Conservation (phyloP, 352 stramenopile species). For the Pythium biforme region DNA sequence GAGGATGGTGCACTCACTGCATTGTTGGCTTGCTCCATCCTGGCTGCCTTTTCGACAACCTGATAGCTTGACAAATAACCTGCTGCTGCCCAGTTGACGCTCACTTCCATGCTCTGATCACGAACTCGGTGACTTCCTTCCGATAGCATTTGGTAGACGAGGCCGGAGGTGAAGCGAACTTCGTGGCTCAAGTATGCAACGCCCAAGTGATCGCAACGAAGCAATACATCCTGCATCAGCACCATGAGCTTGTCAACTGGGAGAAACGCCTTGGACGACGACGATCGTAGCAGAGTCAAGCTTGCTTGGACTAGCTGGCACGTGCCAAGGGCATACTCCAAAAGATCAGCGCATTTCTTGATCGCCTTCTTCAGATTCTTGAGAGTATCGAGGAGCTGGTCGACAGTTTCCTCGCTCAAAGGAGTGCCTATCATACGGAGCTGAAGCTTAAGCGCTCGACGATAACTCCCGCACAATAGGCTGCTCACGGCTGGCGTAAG, state of each 20-base stretch:
- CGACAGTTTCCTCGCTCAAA: constrained; percentile 25
- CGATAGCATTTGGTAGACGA: constrained; percentile 44
- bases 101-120: constrained; percentile 1
- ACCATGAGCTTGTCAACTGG: constrained; percentile 29
- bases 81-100: constrained; percentile 12
- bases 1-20: neutral
- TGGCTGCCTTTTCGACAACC: neutral
- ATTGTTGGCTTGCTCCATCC: neutral
- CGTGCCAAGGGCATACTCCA: constrained; percentile 54
- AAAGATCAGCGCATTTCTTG: constrained; percentile 34
- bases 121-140: constrained; percentile 21
- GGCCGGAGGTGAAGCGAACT: constrained; percentile 42
- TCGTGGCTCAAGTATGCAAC: constrained; percentile 48
- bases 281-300: constrained; percentile 38
- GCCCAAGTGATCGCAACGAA: constrained; percentile 38
- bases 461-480: constrained; percentile 41
- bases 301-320: constrained; percentile 46
- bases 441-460: constrained; percentile 45
- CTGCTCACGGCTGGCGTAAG: constrained; percentile 9
- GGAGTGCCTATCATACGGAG: constrained; percentile 11
- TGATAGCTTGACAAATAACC: constrained; percentile 15
- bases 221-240: constrained; percentile 47
- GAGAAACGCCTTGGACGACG: constrained; percentile 33
- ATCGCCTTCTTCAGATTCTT: constrained; percentile 45
- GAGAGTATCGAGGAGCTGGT: constrained; percentile 40